Base-by-base conservation (phyloP, 2,329 filamentous ascomycete species). In the Fusarium armeniacum region DNA sequence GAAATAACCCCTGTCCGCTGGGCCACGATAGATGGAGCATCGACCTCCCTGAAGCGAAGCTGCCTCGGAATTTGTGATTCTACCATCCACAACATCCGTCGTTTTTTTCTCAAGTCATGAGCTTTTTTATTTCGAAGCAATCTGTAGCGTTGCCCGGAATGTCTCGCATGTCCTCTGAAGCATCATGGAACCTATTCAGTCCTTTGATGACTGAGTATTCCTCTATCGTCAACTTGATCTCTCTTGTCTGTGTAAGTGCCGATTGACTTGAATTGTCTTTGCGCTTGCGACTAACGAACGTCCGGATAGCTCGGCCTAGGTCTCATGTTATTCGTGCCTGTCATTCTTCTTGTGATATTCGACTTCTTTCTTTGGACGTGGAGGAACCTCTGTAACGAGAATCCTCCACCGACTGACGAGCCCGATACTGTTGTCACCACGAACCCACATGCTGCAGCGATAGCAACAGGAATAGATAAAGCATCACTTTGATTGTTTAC, bases 281-380 rank as follows among this genome's bases (percentile, higher is more conserved):
- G 58, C 46, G 66, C 53, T 22, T 35, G 33, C 41, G 24, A 58
- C 62, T 75, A 54, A 75, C 58, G 16, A 54, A 75, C 58, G 16
- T 24, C 24, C 58, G 67, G 61, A 62, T 56, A 85, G 83, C 77
- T 83, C 53, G 77, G 77, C 5, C 76, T 86, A 24, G 83, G 84
- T 36, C 75, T 86, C 1, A 76, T 83, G 12, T 81, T 86, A 44
- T 78, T 83, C 43, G 62, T 84, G 0, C 86, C 86, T 3, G 75
- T 86, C 32, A 60, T 82, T 32, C 74, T 81, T n/a, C 76, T 87
- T 32, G 79, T 88, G 59, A 64, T 81, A 32, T 82, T 86, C 69
- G 86, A 89, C 72, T 73, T 88, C 50, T 74, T 78, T 28, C 79
- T 88, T 32, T 88, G 86, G 85, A 66, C 85, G 41, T 88, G 83